Evolutionary conservation across 2,329 filamentous ascomycete genomes (phyloP), one percentile per base, ranked within the genome.

Genomic region (Trichoderma oligosporum): DNA sequence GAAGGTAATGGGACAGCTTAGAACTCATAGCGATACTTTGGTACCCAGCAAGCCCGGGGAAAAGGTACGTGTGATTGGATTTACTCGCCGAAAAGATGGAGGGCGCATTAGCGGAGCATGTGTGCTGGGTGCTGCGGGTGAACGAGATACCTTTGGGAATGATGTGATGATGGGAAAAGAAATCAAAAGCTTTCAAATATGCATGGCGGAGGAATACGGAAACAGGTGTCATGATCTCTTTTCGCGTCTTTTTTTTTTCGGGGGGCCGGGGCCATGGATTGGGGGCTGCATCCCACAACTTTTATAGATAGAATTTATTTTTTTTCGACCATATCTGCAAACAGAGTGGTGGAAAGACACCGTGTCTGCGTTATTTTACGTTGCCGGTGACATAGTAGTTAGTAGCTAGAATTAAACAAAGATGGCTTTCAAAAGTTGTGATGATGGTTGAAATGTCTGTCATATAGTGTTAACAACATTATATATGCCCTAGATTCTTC

Each of bases 221-320:
- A 35, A 42, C n/a, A 38, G 51, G 51, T 55, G 41, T 55, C 51
- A 38, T 55, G 38, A 44, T 33, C 16, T 48, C 29, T 36, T 11
- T 29, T 22, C 25, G 27, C 27, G 4, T 20, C 27, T 4, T 27
- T 29, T 18, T 42, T 33, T 18, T 25, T 33, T n/a, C 16, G 14
- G 41, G 20, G 41, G 41, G n/a, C 5, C 4, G 41, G 12, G 27
- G 22, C 48, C 38, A 48, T 48, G 45, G 45, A 48, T 52, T n/a
- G 22, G 31, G 41, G 18, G 41, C 31, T 46, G 11, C 41, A 55
- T 18, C 47, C 41, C 51, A 46, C 36, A 38, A 46, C 51, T 20
- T 55, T 55, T 55, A 55, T 55, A 55, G 51, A 55, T 55, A 55
- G 51, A 55, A 35, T 29, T 55, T 46, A 35, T 52, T 22, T 39